A percentile compares a stretch with the other conserved stretches of the same genome.
Evolutionary conservation across 352 stramenopile species (phyloP).

Genomic region (Phytopythium chamaehyphon): DNA sequence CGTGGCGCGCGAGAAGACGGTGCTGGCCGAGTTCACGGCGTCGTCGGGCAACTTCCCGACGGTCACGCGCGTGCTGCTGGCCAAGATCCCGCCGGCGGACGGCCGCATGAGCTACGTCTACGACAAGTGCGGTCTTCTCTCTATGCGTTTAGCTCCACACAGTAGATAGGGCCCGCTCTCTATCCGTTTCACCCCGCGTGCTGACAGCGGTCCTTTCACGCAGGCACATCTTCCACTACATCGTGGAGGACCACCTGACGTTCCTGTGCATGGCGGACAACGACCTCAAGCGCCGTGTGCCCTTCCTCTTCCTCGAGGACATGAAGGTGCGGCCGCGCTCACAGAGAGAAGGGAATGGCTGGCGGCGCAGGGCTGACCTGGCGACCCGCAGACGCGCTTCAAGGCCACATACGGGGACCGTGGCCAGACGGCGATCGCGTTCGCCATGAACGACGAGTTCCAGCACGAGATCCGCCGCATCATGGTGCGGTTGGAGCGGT

Average conservation of each 20-base stretch:
- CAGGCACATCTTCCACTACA: slow-evolving; percentile 94
- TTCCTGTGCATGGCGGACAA: slow-evolving; percentile 98
- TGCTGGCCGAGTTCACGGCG: slow-evolving; percentile 96
- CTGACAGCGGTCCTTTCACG: background rate
- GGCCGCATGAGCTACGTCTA: slow-evolving; percentile 98
- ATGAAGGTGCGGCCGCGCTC: slow-evolving; percentile 85
- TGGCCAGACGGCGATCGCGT: slow-evolving; percentile 92
- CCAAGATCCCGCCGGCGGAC: slow-evolving; percentile 93
- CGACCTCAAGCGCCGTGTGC: slow-evolving; percentile 92
- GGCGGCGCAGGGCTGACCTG: background rate
- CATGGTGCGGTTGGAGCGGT: slow-evolving; percentile 84
- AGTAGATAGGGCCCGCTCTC: too few species aligned
- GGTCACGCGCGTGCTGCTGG: slow-evolving; percentile 95
- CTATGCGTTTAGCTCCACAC: too few species aligned
- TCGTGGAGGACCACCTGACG: slow-evolving; percentile 94
- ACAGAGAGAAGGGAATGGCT: background rate
- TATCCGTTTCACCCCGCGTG: too few species aligned
- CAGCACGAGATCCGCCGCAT: slow-evolving; percentile 91
- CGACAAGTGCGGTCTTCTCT: slow-evolving; percentile 79
- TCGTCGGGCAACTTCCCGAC: slow-evolving; percentile 97
- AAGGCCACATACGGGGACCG: slow-evolving; percentile 73
- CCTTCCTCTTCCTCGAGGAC: slow-evolving; percentile 98
- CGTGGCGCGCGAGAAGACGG: slow-evolving; percentile 96
- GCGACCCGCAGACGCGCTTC: slow-evolving; percentile 59
- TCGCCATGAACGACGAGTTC: slow-evolving; percentile 98